Evolutionary conservation across 257 asterid genomes (phyloP), one percentile per base, ranked within the genome.

Genomic region (Solanum clarkiae): DNA sequence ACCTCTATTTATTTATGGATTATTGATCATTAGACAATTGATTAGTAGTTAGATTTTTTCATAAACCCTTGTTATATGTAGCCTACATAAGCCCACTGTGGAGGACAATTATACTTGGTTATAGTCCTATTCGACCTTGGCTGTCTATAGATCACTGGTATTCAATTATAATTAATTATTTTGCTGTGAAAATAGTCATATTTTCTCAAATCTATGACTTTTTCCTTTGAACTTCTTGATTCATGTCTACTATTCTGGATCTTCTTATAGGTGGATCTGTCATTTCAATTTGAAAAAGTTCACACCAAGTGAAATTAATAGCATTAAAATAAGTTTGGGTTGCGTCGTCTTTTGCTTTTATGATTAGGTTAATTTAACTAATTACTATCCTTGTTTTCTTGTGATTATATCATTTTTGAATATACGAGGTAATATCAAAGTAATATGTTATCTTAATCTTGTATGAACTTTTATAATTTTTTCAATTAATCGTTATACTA

Each of bases 101-200:
- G 7, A 49, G 22, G n/a, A 29, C 3, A 29, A 2, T 29, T 29
- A n/a, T n/a, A n/a, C n/a, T n/a, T n/a, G n/a, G n/a, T n/a, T n/a
- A n/a, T n/a, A n/a, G n/a, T n/a, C n/a, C n/a, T n/a, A 29, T 29
- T 29, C 32, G 32, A 72, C 57, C 22, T 72, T 94, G 91, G 97
- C 93, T 95, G 98, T 95, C 99, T 62, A 92, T 95, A 80, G 94
- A 93, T 82, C 99, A 95, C 88, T 97, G 99, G 98, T 97, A 88
- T 75, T 80, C 24, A 40, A 81, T 80, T 36, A 80, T 81, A 53
- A 65, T 32, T 26, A 65, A 80, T 82, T 17, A 0, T 8, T 16
- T 55, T 62, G 77, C 72, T 40, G 60, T 82, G 62, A 10, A 62
- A 49, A 14, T 62, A 44, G 44, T 1, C 9, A 14, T 15, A 24